Evolutionary conservation across 306 rosid species (phyloP), one percentile per base, ranked within the genome.

Genomic region (Rosa rugosa): DNA sequence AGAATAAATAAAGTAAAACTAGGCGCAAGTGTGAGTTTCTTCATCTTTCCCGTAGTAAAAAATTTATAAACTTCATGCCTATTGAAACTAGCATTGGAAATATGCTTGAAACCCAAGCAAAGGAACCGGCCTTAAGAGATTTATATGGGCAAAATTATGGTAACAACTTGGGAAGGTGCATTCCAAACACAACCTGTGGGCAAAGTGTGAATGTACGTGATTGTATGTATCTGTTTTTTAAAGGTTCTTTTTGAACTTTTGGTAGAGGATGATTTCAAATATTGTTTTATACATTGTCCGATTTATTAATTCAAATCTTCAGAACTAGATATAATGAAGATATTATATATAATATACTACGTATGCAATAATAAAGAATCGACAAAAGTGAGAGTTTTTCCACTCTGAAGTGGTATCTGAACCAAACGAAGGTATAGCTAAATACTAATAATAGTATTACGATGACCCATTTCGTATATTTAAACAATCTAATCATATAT

Each of bases 201-300:
- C 47, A 5, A 0, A 54, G 18, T 50, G 65, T 17, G 65, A 11
- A 22, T 36, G 67, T 66, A 7, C 6, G 25, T 63, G 7, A 63
- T 12, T 18, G 46, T 76, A 13, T 60, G 23, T 11, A 0, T 20
- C 18, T 40, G 4, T 49, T 47, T 38, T 10, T 57, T 11, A 22
- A 47, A 47, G 7, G 5, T 40, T 65, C 22, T 40, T 50, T 66
- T 9, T 40, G 20, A 46, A 38, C 6, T 75, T 57, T 56, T 57
- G 44, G 50, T 22, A 6, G 38, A 70, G 16, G 23, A 5, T 69
- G 54, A 22, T 22, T 72, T 5, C 54, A 72, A 4, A 42, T 66
- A 51, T 64, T 64, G 40, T 66, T 60, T 73, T 78, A 63, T 42
- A 23, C 67, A 31, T 16, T 79, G 65, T 71, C 53, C 17, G n/a